Percentiles rank a stretch among this genome's conserved stretches.
Evolutionary conservation across 306 rosid species (phyloP).

Genomic region (Sicyos baderoa): DNA sequence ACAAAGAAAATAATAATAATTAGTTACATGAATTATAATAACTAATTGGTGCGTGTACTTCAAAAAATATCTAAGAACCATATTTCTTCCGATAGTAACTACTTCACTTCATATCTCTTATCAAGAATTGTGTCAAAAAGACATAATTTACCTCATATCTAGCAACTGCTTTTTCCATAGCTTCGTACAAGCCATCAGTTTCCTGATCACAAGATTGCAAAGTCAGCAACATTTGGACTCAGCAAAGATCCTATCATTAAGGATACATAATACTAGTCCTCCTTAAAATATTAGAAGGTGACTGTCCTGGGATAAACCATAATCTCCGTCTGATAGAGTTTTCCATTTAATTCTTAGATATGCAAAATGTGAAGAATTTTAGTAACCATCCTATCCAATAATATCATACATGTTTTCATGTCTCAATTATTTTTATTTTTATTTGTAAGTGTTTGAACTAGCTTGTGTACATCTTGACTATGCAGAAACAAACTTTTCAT

Average conservation of each 20-base stretch:
- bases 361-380: background rate
- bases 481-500: no score
- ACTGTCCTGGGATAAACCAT: slow-evolving; percentile 30
- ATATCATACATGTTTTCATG: background rate
- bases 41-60: background rate
- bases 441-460: background rate
- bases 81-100: background rate
- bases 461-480: background rate
- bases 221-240: slow-evolving; percentile 68
- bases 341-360: slow-evolving; percentile 13
- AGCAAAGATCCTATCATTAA: slow-evolving; percentile 58
- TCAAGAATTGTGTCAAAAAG: background rate
- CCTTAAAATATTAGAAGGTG: slow-evolving; percentile 43
- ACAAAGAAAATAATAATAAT: background rate
- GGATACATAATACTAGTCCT: slow-evolving; percentile 44
- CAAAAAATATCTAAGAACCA: background rate
- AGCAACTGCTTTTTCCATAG: slow-evolving; percentile 77
- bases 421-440: background rate
- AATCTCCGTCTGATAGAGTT: slow-evolving; percentile 21
- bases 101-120: background rate
- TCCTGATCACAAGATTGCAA: slow-evolving; percentile 96
- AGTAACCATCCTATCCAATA: background rate
- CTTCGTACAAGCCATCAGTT: slow-evolving; percentile 70
- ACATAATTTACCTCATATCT: slow-evolving; percentile 72
- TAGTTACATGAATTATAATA: background rate